These are phyloP conservation scores for Hypoxylon sp. DNA, from an alignment of 2,329 filamentous ascomycete species.

Conservation along the genomic window DNA sequence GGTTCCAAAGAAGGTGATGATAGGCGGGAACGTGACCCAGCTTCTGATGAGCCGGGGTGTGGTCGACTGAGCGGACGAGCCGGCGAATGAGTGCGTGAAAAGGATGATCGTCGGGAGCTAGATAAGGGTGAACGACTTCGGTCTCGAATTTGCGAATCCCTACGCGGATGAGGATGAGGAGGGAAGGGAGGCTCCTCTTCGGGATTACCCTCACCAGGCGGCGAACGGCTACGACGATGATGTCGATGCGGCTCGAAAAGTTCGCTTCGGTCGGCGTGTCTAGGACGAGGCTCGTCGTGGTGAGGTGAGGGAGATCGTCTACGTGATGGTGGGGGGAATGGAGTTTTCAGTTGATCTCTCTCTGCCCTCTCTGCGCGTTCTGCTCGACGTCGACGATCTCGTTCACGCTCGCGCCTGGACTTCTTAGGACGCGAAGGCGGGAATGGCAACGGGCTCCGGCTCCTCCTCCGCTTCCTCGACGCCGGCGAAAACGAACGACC, in stretches of 20 bases:
- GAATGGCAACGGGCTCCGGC: constrained; percentile 58
- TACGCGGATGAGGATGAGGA: constrained; percentile 37
- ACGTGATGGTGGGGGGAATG: constrained; percentile 45
- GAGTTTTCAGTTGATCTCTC: constrained; percentile 46
- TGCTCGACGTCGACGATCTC: constrained; percentile 50
- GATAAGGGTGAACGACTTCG: constrained; percentile 51
- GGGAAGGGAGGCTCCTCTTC: constrained; percentile 44
- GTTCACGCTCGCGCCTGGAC: constrained; percentile 58
- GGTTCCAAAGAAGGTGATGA: constrained; percentile 49
- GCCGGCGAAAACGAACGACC: constrained; percentile 56
- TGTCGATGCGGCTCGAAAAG: constrained; percentile 44
- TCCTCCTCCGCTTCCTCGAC: constrained; percentile 61
- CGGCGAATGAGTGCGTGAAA: constrained; percentile 53
- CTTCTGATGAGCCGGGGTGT: constrained; percentile 47
- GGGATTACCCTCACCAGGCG: constrained; percentile 44
- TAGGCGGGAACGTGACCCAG: constrained; percentile 49
- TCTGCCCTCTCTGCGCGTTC: constrained; percentile 48
- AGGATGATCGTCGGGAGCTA: constrained; percentile 52
- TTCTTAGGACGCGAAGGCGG: constrained; percentile 59
- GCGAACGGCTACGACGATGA: constrained; percentile 50
- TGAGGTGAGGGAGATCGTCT: constrained; percentile 51
- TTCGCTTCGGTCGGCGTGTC: constrained; percentile 48
- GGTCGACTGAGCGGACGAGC: constrained; percentile 46
- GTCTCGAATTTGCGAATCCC: constrained; percentile 47
- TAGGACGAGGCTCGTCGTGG: constrained; percentile 46